Evolutionary conservation across 371 early-diverging fungal genomes (phyloP), one percentile per base, ranked within the genome.

Genomic region (Haplosporangium sp.): DNA sequence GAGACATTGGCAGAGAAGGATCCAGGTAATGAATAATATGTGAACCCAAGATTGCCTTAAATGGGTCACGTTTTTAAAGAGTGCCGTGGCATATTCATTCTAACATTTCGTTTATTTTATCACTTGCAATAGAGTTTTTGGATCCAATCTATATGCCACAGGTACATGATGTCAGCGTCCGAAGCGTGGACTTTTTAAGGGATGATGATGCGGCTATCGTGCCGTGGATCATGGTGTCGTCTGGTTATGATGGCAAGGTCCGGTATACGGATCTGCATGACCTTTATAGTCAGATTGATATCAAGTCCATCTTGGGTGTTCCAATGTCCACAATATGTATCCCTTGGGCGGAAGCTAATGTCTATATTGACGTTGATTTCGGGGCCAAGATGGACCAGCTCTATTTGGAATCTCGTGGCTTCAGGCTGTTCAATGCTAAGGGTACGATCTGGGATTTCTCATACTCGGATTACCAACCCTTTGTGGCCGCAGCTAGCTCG

Each of bases 381-480:
- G 65, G 64, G 9, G 72, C 56, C 10, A 77, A 64, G 59, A n/a
- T 77, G 23, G 69, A 72, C 18, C 72, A 72, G 47, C 56, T 72
- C 11, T 68, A 77, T 50, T 42, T 57, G 9, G 72, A 71, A 41
- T 60, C 56, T 12, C 46, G 64, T 8, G 64, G 68, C 11, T 60
- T 77, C 40, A 43, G 68, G 55, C 11, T 72, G 38, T 72, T 77
- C 46, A 64, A 59, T 50, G 56, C 62, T 23, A 54, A 71, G 21
- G 79, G 79, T 1, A 61, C 60, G 16, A 70, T 77, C 11, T 77
- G 79, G 79, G 72, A 71, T 55, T 21, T 77, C 10, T 58, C 67
- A 14, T 77, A 68, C 41, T 77, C 79, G 0, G 68, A 77, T 9
- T 77, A 56, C 21, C 79, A 77, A 18, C 79, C 79, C 0, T 77